These are phyloP conservation scores for Fusarium haematococcum DNA, from an alignment of 2,329 filamentous ascomycete species.

Conservation along the genomic window DNA sequence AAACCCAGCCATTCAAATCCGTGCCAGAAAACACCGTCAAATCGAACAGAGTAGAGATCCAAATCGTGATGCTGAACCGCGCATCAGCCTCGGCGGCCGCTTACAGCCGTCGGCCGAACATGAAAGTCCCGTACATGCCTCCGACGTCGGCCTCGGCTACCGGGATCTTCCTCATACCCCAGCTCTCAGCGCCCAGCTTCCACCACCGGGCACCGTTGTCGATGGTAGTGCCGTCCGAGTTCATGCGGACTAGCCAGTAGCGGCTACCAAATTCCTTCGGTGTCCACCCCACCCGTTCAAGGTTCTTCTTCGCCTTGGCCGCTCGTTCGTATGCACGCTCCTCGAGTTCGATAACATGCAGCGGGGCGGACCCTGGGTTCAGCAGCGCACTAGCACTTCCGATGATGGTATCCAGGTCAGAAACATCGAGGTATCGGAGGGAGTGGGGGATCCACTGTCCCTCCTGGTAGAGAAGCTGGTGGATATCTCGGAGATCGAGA, in stretches of 20 bases:
- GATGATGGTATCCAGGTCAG: constrained; percentile 69
- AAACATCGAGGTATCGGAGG: constrained; percentile 82
- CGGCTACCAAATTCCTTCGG: constrained; percentile 75
- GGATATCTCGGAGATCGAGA: constrained; percentile 73
- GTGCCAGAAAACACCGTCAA: constrained; percentile 24
- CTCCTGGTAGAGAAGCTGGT: constrained; percentile 70
- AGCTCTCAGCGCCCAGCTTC: constrained; percentile 88
- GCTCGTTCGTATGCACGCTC: constrained; percentile 75
- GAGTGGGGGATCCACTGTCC: constrained; percentile 62
- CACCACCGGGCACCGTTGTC: constrained; percentile 70
- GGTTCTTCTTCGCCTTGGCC: constrained; percentile 71
- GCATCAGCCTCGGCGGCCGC: constrained; percentile 25
- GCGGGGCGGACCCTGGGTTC: constrained; percentile 69
- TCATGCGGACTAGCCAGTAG: constrained; percentile 74
- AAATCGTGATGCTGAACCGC: constrained; percentile 54
- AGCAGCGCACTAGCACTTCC: constrained; percentile 71
- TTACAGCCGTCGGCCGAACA: constrained; percentile 71
- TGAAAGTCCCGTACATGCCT: constrained; percentile 85
- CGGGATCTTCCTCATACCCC: constrained; percentile 93
- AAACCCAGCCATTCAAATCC: constrained; percentile 20
- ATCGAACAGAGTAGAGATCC: constrained; percentile 42
- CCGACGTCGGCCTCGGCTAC: constrained; percentile 92
- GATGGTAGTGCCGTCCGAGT: constrained; percentile 49
- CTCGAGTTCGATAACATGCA: constrained; percentile 81
- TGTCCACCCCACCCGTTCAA: constrained; percentile 74